phyloP scores from a whole-genome alignment of 2,329 filamentous ascomycete genomes.

The Calonectria henricotiae region DNA sequence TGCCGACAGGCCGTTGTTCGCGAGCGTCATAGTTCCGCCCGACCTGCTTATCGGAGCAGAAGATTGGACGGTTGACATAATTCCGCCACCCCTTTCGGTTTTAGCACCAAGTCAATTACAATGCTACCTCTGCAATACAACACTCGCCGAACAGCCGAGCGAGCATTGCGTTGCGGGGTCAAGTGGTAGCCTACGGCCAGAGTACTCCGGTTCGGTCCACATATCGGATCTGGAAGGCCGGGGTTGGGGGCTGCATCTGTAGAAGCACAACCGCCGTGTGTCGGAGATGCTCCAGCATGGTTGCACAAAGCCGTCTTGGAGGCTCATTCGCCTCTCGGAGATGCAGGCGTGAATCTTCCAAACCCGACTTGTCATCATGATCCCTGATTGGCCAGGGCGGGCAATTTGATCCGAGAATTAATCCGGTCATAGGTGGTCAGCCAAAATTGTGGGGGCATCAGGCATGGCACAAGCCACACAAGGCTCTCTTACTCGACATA shows the following conservation, averaged over 20 bases:
- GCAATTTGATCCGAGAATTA: conserved; percentile 44
- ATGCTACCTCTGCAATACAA: neutral
- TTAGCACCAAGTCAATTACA: conserved; percentile 3
- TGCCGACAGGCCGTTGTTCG: neutral
- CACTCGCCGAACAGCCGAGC: neutral
- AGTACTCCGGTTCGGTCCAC: neutral
- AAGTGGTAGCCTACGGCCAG: neutral
- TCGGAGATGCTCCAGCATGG: conserved; percentile 37
- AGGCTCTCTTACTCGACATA: neutral
- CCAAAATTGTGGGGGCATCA: neutral
- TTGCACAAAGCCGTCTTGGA: conserved; percentile 35
- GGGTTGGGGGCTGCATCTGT: neutral
- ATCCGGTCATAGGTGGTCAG: conserved; percentile 32
- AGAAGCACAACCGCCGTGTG: neutral
- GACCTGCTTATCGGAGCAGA: conserved; percentile 12
- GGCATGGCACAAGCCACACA: conserved; percentile 24
- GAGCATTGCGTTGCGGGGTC: neutral
- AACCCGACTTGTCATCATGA: conserved; percentile 39
- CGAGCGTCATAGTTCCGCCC: neutral
- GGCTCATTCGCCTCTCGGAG: conserved; percentile 33
- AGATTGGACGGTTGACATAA: neutral
- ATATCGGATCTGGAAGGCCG: neutral
- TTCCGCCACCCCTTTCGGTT: conserved; percentile 3
- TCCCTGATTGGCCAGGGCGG: conserved; percentile 6
- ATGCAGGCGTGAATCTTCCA: conserved; percentile 44